A percentile compares a stretch with the other conserved stretches of the same genome.
These are phyloP conservation scores for Rhizoclosmatium globosum DNA, from an alignment of 192 early-diverging fungal species.

Conservation along the genomic window DNA sequence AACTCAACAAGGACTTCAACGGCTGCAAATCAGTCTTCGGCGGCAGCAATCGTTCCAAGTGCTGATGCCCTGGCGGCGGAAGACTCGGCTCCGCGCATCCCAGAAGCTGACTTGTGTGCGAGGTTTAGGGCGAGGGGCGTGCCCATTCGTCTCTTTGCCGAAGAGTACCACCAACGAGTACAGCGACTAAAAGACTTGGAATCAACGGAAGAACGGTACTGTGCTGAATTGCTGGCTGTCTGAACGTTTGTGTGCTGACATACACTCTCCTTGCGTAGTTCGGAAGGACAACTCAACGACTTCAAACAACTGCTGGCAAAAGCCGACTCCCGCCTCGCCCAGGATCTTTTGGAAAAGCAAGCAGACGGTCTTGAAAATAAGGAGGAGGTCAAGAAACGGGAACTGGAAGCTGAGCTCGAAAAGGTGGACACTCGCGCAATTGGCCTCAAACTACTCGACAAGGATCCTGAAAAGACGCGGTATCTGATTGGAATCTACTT, in stretches of 20 bases:
- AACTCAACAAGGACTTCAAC: conserved; percentile 13
- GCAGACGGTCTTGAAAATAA: conserved; percentile 54
- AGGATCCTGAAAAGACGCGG: conserved; percentile 77
- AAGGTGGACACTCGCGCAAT: conserved; percentile 79
- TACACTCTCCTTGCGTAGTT: not conserved
- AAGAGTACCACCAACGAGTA: conserved; percentile 81
- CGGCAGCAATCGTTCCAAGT: not conserved
- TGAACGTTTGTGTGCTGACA: conserved; percentile 32
- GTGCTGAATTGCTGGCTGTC: conserved; percentile 30
- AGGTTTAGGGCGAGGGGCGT: conserved; percentile 86
- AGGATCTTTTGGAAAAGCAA: conserved; percentile 64
- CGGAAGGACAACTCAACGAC: conserved; percentile 88
- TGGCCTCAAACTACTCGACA: conserved; percentile 74
- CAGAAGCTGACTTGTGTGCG: conserved; percentile 77
- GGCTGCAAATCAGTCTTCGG: not conserved
- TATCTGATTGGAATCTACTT: conserved; percentile 85
- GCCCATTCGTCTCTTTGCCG: conserved; percentile 93
- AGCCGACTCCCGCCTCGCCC: conserved; percentile 79
- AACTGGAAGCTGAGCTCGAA: conserved; percentile 59
- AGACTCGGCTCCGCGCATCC: conserved; percentile 61
- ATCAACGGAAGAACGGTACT: conserved; percentile 75
- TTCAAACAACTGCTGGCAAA: conserved; percentile 84
- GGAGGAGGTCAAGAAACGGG: conserved; percentile 55
- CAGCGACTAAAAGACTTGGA: conserved; percentile 83
- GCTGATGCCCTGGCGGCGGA: conserved; percentile 8